These are phyloP conservation scores for Brassica carinata DNA, from an alignment of 345 rosid species.

Conservation along the genomic window DNA sequence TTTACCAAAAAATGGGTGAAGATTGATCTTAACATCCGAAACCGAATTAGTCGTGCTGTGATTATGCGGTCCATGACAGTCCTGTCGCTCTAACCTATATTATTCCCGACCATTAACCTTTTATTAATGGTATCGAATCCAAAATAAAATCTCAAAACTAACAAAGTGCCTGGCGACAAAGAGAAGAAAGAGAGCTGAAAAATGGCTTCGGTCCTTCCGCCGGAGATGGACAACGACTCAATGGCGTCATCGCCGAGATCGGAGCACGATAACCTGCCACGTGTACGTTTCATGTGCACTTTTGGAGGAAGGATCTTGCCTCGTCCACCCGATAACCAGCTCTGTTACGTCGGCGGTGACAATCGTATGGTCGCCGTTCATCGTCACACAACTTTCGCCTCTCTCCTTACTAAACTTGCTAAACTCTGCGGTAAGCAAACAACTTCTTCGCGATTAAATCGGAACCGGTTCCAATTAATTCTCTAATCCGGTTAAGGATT, in stretches of 20 bases:
- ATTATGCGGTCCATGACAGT: slow-evolving; percentile 28
- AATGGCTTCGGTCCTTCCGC: slow-evolving; percentile 61
- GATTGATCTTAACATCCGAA: background rate
- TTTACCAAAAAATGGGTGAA: too few species aligned
- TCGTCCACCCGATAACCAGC: slow-evolving; percentile 91
- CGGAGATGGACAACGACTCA: slow-evolving; percentile 78
- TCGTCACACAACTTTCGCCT: slow-evolving; percentile 62
- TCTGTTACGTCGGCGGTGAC: slow-evolving; percentile 94
- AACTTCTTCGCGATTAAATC: background rate
- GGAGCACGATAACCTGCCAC: slow-evolving; percentile 55
- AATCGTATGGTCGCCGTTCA: slow-evolving; percentile 85
- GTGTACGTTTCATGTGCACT: slow-evolving; percentile 92
- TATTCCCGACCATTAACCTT: slow-evolving; percentile 36
- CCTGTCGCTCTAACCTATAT: slow-evolving; percentile 24
- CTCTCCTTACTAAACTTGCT: slow-evolving; percentile 69
- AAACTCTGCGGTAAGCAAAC: slow-evolving; percentile 69
- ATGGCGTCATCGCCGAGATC: slow-evolving; percentile 74
- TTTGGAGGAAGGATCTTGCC: slow-evolving; percentile 96
- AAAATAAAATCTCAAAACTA: slow-evolving; percentile 14
- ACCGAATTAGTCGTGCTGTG: background rate
- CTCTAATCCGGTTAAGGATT: background rate
- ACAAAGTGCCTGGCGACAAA: slow-evolving; percentile 35
- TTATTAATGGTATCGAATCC: slow-evolving; percentile 37
- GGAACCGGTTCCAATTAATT: background rate
- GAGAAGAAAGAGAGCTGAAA: background rate